Base-by-base conservation (phyloP, 2,329 filamentous ascomycete genomes). In the Spiromastix sp. region DNA sequence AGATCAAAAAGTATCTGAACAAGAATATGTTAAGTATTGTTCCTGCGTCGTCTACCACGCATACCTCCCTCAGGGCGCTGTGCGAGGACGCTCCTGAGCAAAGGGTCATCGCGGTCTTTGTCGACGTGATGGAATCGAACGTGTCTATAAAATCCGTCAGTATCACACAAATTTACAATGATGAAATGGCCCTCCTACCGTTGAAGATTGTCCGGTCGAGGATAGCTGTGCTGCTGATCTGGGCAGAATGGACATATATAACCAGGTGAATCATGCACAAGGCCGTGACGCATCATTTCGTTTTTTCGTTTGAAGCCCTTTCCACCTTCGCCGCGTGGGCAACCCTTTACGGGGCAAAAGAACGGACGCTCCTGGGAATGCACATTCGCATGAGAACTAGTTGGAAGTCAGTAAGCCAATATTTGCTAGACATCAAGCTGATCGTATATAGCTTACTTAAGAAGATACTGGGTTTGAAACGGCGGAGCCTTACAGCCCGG, bases 221-320 rank as follows among this genome's bases (percentile, higher is more conserved):
- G 91, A 56, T 96, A 96, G 54, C 82, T 87, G 58, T 95, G 89
- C 55, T 95, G 86, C 46, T 86, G 73, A 51, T 94, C 86, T 1
- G 85, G 83, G 57, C 91, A 98, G 54, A 95, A 96, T 0, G 91
- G 91, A 57, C 91, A 98, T 19, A 94, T 79, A 51, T 96, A 98
- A 41, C 89, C 89, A 1, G 91, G 91, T 5, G 85, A 93, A 45
- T 86, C 81, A 52, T 98, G 91, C 3, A 96, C 91, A 3, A 96
- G 71, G 1, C 89, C 87, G 50, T 80, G 76, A n/a, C 76, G 65
- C 42, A 79, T 78, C 76, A 80, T 79, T 51, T 80, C 76, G 43
- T 80, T 80, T 51, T 79, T 79, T 20, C 76, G 67, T 52, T 80
- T 80, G 61, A 80, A 80, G 2, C 76, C 76, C 48, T 74, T 74